Evolutionary conservation across 2,329 filamentous ascomycete species (phyloP).

Genomic region (Dactylonectria estremocensis): DNA sequence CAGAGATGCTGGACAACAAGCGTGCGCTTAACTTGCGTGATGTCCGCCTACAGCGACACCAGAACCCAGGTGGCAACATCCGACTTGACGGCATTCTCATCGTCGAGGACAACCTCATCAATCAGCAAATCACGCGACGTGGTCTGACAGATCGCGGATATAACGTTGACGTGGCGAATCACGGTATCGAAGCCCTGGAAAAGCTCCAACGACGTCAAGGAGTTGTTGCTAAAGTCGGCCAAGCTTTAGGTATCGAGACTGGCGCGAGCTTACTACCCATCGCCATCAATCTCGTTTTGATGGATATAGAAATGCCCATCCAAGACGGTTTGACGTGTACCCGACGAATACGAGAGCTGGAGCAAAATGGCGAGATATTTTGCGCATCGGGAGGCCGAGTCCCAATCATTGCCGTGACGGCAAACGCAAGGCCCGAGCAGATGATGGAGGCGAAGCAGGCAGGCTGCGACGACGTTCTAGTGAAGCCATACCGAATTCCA

Average conservation of each 20-base stretch:
- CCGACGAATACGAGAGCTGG: conserved; percentile 73
- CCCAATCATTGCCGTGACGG: conserved; percentile 77
- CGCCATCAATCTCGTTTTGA: conserved; percentile 74
- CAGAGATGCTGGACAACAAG: conserved; percentile 36
- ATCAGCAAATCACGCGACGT: conserved; percentile 69
- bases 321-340: conserved; percentile 81
- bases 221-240: conserved; percentile 37
- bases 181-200: conserved; percentile 70
- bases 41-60: conserved; percentile 41
- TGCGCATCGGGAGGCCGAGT: conserved; percentile 64
- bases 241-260: conserved; percentile 20
- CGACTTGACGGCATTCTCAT: conserved; percentile 64
- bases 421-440: conserved; percentile 77
- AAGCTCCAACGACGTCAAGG: conserved; percentile 54
- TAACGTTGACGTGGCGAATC: conserved; percentile 68
- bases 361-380: conserved; percentile 66
- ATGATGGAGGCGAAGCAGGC: conserved; percentile 65
- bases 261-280: conserved; percentile 43
- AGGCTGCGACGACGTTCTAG: conserved; percentile 75
- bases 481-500: conserved; percentile 79
- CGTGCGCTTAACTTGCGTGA: conserved; percentile 38
- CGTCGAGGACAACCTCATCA: conserved; percentile 74
- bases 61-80: conserved; percentile 47
- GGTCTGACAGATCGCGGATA: conserved; percentile 67
- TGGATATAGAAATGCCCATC: conserved; percentile 85